Base-by-base conservation (phyloP, 2,329 filamentous ascomycete genomes). In the Ilyonectria destructans region DNA sequence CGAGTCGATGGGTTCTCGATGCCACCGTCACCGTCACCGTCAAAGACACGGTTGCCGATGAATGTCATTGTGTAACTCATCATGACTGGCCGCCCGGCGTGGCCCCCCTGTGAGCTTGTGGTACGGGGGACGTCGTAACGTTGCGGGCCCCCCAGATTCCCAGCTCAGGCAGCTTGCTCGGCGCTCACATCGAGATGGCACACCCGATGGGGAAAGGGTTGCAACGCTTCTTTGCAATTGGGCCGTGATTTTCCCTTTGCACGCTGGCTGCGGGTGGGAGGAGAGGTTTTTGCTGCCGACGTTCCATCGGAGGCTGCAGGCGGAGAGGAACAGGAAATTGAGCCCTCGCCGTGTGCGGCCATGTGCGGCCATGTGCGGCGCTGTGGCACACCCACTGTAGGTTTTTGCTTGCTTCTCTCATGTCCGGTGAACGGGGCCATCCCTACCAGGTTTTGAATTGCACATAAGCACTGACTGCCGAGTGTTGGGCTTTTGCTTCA, bases 301-400 rank as follows among this genome's bases (percentile, higher is more conserved):
- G 61, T 58, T 58, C 57, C 61, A 65, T 52, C 26, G 15, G 19
- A 33, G 17, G 19, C 46, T 65, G 63, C 52, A 62, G 51, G 52
- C 26, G 37, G 37, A 58, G 29, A 62, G 52, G 37, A 58, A 54
- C 33, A 62, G 52, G 58, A 66, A 61, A 66, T 45, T 55, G 63
- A 58, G 35, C 48, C 26, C 29, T 35, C 26, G 17, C 49, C 12
- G 49, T 33, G 26, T 26, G 23, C 23, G 23, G 23, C 23, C 3
- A 23, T 4, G 23, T 23, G 23, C 29, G 10, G 35, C 49, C 3
- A 23, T 4, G 23, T 23, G 23, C 29, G 10, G 35, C 49, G 26
- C 43, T 61, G 19, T 29, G 33, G 26, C 26, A 21, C 33, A 21
- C 26, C 26, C 26, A 26, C 26, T 26, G 26, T 26, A 26, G 26